phyloP scores from a whole-genome alignment of 2,329 filamentous ascomycete genomes.

The Pezicula carpinea region DNA sequence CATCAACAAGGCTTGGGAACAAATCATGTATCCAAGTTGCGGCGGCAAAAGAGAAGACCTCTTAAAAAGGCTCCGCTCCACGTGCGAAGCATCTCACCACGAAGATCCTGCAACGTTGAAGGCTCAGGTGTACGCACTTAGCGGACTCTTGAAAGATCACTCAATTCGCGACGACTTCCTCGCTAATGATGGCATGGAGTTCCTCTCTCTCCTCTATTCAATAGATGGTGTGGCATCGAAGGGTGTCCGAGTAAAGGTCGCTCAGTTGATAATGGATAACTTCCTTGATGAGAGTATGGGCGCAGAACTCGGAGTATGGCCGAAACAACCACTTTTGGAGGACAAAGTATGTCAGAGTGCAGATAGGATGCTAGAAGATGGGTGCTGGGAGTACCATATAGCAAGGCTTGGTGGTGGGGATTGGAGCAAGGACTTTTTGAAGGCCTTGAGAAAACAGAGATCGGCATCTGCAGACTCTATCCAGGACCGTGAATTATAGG shows the following conservation, averaged over 20 bases:
- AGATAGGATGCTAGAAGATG: constrained; percentile 36
- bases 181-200: constrained; percentile 45
- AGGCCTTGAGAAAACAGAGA: constrained; percentile 15
- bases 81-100: constrained; percentile 19
- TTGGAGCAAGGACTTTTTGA: constrained; percentile 24
- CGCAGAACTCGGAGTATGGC: constrained; percentile 53
- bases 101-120: constrained; percentile 25
- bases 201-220: constrained; percentile 48
- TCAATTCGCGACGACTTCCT: constrained; percentile 53
- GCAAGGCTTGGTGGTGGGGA: constrained; percentile 13
- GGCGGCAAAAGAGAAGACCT: constrained; percentile 4
- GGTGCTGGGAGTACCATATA: constrained; percentile 56
- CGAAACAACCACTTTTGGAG: constrained; percentile 32
- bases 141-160: constrained; percentile 50
- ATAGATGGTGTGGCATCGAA: constrained; percentile 44
- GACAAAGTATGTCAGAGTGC: constrained; percentile 33
- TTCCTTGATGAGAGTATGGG: constrained; percentile 65
- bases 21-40: constrained; percentile 24
- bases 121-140: constrained; percentile 44
- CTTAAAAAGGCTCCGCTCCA: constrained; percentile 15
- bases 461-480: constrained; percentile 5
- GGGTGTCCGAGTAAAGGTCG: constrained; percentile 47
- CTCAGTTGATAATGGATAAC: constrained; percentile 56
- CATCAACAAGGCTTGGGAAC: constrained; percentile 43
- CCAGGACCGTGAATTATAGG: constrained; percentile 16